Base-by-base conservation (phyloP, 106 monocot genomes). In the Hemerocallis citrina region DNA sequence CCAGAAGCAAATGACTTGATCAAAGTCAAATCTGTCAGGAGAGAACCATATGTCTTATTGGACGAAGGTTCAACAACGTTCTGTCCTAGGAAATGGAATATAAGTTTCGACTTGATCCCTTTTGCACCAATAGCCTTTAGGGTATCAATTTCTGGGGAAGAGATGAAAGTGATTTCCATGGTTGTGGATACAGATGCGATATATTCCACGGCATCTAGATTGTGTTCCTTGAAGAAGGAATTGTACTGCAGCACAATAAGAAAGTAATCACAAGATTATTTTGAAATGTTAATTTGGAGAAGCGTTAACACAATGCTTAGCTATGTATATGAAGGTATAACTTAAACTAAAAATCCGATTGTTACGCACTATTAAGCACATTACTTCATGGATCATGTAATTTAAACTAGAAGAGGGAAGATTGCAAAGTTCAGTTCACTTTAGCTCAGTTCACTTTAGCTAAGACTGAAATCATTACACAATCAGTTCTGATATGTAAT, bases 1-100 rank as follows among this genome's bases (percentile, higher is more conserved):
- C 88, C 98, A 7, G 88, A 75, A 29, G 92, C 85, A 31, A 85
- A 99, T 20, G 76, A 50, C 58, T 88, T 92, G 44, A 99, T 65
- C 0, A 56, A 60, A 20, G 49, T 34, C n/a, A 92, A 71, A 47
- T 88, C 77, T 59, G 88, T 64, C 3, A 92, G 55, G 29, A 99
- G 70, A 38, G 85, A 55, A 17, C 74, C 67, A 59, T 88, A 88
- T 52, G 76, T 60, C 64, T 73, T 44, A 22, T 83, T 80, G 16
- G 83, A 68, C 1, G 83, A 55, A 30, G 83, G 83, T 55, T 88
- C 88, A 3, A 71, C 22, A 6, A 62, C 48, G 52, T 68, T 55
- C 1, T n/a, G 28, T 23, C 52, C 59, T 22, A 80, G 74, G 38
- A 88, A 76, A 37, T 64, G 30, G 64, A 88, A 71, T 9, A 88